Evolutionary conservation across 1,284 basidiomycete species (phyloP), one percentile per base, ranked within the genome.

Genomic region (Puccinia triticina): DNA sequence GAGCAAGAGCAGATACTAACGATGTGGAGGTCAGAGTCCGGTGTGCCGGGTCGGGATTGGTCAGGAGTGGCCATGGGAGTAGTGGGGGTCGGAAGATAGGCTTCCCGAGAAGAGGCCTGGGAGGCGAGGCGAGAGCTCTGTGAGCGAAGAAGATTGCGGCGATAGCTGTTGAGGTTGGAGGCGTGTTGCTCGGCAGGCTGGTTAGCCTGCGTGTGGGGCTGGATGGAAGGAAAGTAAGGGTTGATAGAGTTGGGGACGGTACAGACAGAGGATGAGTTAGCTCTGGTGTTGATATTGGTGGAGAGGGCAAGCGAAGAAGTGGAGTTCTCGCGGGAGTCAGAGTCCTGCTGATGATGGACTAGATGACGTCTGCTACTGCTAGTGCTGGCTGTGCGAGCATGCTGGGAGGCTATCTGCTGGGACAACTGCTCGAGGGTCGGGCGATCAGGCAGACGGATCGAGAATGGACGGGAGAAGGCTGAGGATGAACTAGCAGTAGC

Each of bases 191-290:
- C 26, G 5, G 32, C 10, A 32, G 77, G 23, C 46, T 55, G 43
- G 37, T 78, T 4, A 12, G n/a, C 40, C 37, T 40, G 67, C 7
- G 26, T 55, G n/a, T 37, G 29, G n/a, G 78, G 34, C 43, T 23
- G 23, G 78, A 72, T 71, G 26, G 78, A 64, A n/a, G 78, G 78
- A 32, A 80, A 80, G 69, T 80, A 80, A 59, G 78, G 78, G 50
- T 80, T 80, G 37, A 46, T 72, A 23, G 76, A 29, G 23, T 12
- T 67, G n/a, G 61, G 29, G 32, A 32, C 61, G 8, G 50, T n/a
- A 61, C 14, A n/a, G 26, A 21, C 34, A 43, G 34, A 29, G 23
- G 74, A 34, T n/a, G 53, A 64, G 29, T 76, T 76, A 18, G 57
- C 53, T 61, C 57, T 57, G 26, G 57, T 59, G n/a, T 76, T 76